Conservation (phyloP, 2,329 filamentous ascomycete species). For the Clonostachys solani region DNA sequence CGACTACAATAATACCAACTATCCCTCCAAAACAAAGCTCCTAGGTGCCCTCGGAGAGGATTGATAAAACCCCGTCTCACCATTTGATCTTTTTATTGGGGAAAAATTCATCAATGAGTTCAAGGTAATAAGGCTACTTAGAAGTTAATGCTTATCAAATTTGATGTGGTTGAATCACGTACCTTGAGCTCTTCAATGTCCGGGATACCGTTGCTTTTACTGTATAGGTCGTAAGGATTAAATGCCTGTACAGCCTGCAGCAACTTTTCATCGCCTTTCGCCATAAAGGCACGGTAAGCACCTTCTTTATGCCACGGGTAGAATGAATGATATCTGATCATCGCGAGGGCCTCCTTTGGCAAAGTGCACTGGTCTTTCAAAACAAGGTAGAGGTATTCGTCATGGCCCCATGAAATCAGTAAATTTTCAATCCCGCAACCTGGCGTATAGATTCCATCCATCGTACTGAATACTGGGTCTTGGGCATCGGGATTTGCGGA, state of each 20-base stretch:
- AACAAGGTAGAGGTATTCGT: conserved; percentile 84
- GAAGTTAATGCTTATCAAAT: too few relatives aligned
- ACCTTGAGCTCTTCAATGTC: conserved; percentile 69
- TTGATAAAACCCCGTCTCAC: conserved; percentile 11
- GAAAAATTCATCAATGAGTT: conserved; percentile 37
- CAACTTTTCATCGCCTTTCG: conserved; percentile 75
- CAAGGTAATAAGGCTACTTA: conserved; percentile 31
- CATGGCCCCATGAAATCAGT: conserved; percentile 87
- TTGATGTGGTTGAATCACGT: too few relatives aligned
- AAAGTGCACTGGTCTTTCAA: conserved; percentile 77
- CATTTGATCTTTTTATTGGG: conserved; percentile 30
- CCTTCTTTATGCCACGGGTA: conserved; percentile 86
- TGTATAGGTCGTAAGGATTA: conserved; percentile 89
- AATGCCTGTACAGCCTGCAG: conserved; percentile 78
- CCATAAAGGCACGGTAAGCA: conserved; percentile 80
- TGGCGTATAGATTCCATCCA: conserved; percentile 74
- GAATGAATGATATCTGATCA: conserved; percentile 92
- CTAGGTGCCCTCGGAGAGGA: too few relatives aligned
- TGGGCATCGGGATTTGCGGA: conserved; percentile 67
- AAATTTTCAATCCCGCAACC: conserved; percentile 82
- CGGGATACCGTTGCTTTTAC: conserved; percentile 81
- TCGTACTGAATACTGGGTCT: conserved; percentile 69
- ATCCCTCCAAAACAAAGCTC: too few relatives aligned
- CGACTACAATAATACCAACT: too few relatives aligned
- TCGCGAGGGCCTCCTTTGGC: conserved; percentile 78